phyloP scores from a whole-genome alignment of 305 asterid genomes.

The Stenogyne calaminthoides region DNA sequence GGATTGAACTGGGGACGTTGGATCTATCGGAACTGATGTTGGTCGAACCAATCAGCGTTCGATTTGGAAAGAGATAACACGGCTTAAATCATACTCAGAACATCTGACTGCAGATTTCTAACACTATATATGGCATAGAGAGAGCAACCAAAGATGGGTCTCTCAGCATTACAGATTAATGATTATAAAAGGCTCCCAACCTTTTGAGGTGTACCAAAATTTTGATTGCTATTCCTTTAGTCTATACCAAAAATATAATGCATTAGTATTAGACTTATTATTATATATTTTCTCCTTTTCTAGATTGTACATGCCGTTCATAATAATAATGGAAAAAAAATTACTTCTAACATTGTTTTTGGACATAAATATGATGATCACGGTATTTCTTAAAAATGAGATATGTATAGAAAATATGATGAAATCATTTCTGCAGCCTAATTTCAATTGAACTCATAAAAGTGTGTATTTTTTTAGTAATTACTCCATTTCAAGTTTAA shows the following conservation, averaged over 20 bases:
- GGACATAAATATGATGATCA: background rate
- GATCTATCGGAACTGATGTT: slow-evolving; percentile 23
- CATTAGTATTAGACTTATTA: slow-evolving; percentile 10
- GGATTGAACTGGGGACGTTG: slow-evolving; percentile 15
- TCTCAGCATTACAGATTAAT: slow-evolving; percentile 21
- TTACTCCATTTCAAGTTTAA: background rate
- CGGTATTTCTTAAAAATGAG: background rate
- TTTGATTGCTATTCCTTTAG: slow-evolving; percentile 28
- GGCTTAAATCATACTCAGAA: slow-evolving; percentile 33
- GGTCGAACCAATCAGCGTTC: slow-evolving; percentile 28
- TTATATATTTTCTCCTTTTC: background rate
- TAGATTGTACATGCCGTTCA: slow-evolving; percentile 38
- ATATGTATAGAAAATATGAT: background rate
- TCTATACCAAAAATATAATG: slow-evolving; percentile 15
- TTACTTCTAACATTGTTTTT: background rate
- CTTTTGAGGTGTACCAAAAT: slow-evolving; percentile 27
- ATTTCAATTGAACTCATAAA: too few species aligned
- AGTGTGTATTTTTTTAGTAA: too few species aligned
- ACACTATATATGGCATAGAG: slow-evolving; percentile 29
- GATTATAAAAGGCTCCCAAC: slow-evolving; percentile 33
- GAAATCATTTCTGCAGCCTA: too few species aligned
- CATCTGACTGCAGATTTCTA: slow-evolving; percentile 36
- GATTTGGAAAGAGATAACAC: slow-evolving; percentile 12
- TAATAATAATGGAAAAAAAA: slow-evolving; percentile 19
- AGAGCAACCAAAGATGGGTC: slow-evolving; percentile 27